Evolutionary conservation across 2,329 filamentous ascomycete species (phyloP), one percentile per base, ranked within the genome.

Genomic region (Cytospora schulzeri): DNA sequence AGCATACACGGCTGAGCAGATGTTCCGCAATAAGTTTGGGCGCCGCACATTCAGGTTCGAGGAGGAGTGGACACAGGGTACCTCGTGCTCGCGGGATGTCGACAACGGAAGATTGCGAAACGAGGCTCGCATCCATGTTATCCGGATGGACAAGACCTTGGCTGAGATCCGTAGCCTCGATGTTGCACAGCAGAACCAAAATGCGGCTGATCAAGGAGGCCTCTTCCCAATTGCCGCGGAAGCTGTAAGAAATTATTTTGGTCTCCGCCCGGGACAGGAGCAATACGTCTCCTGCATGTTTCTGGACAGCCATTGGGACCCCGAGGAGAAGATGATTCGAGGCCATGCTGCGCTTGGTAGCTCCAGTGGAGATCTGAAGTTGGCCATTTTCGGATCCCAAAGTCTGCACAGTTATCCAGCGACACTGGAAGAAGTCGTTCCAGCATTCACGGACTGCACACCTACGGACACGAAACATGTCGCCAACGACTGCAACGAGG

Each of bases 1-100:
- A 75, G 92, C 93, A 9, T 98, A 96, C 72, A 98, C 94, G 0
- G 92, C 92, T 8, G 95, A 99, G 75, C 93, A 98, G 75, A 98
- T 98, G 94, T 90, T 87, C 75, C 88, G 92, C 68, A 91, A 97
- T 74, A 91, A 90, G 66, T 87, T 98, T 69, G 93, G 93, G 12
- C 86, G 94, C 65, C 88, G 94, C 64, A 89, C 87, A 60, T 98
- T 97, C 76, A 85, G 93, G 52, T 93, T 96, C 68, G 95, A 98
- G 71, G 95, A 99, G 76, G 91, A 97, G 74, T 98, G 95, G 95
- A 91, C 91, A 66, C 87, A 88, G 3, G 93, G 93, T 9, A 91
- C 91, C 1, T 83, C 92, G 65, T 94, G 91, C 66, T 84, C 85
- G 69, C 88, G 90, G 48, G 95, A 98, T 73, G 82, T 83, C 67